Conservation (phyloP, 148 eudicot species). For the Spergularia bocconei region DNA sequence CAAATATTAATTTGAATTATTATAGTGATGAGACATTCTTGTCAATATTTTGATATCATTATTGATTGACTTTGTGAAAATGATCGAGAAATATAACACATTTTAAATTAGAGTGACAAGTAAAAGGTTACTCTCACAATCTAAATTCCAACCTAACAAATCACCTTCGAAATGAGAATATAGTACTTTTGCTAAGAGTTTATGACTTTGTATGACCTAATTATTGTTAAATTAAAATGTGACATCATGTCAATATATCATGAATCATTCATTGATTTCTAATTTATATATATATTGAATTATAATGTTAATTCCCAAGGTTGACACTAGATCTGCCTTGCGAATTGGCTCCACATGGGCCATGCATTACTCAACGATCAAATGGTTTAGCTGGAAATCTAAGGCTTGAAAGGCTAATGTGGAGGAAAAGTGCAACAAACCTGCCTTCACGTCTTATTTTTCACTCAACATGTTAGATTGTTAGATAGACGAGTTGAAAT, state of each 20-base stretch:
- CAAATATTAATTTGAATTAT: not conserved
- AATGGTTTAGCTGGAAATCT: slow-evolving; percentile 31
- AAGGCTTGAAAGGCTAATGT: slow-evolving; percentile 21
- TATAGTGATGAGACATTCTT: not conserved
- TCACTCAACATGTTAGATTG: not conserved
- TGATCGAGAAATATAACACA: not conserved
- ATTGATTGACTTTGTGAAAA: not conserved
- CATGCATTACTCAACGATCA: slow-evolving; percentile 4
- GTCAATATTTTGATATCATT: not conserved
- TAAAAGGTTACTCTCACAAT: not conserved
- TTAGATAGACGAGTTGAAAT: not conserved
- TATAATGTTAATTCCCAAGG: slow-evolving; percentile 15
- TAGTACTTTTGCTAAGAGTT: not conserved
- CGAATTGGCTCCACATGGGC: slow-evolving; percentile 30
- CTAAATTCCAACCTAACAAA: not conserved
- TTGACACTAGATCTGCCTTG: slow-evolving; percentile 20
- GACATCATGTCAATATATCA: slow-evolving; percentile 21
- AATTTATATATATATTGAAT: not conserved
- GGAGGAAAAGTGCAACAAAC: slow-evolving; percentile 28
- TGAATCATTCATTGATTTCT: slow-evolving; percentile 4
- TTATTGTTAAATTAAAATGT: not conserved
- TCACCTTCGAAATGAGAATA: not conserved
- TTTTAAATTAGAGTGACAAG: not conserved
- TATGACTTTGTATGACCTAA: not conserved
- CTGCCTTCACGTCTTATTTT: slow-evolving; percentile 18